Base-by-base conservation (phyloP, 495 filamentous ascomycete species). In the Recurvomyces mirabilis region DNA sequence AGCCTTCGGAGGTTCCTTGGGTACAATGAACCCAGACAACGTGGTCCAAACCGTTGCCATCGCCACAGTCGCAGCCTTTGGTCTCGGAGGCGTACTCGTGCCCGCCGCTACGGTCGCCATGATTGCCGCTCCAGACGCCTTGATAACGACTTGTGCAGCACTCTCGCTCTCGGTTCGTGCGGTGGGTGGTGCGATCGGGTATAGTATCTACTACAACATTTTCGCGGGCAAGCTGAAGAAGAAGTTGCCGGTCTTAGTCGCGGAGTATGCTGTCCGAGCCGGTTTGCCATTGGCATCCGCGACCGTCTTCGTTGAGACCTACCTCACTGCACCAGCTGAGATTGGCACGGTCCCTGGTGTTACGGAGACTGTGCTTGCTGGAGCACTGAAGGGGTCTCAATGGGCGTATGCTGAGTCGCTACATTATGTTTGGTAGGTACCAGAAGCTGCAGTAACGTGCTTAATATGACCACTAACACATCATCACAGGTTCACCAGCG, bases 151-250 rank as follows among this genome's bases (percentile, higher is more conserved):
- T 11, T 39, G 33, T 14, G 49, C 55, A 11, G 57, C 59, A 2
- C 43, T 62, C n/a, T 82, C 81, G 1, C 75, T 84, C 38, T 72
- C 78, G 18, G 77, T 84, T 46, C 78, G 81, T 37, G 77, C 82
- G 41, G 68, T 83, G 25, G 81, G 81, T 25, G 80, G 81, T 26
- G 66, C 73, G 24, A 75, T 86, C 41, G 81, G 81, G 32, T 86
- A 84, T 57, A 72, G 71, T 18, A 72, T 79, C 46, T 86, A 86
- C 69, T 85, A 78, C 70, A 86, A 84, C 56, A 69, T 86, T 52
- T 86, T 83, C 64, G 59, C 74, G 51, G 68, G 69, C 51, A 82
- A 81, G 61, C 77, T 84, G 46, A 49, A 30, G 22, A 23, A 33
- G 14, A 53, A 47, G 11, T 46, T 61, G 1, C 58, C 58, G 1